Evolutionary conservation across 1,139 yeast genomes (phyloP).

Genomic region (Blastobotrys buckinghamii): DNA sequence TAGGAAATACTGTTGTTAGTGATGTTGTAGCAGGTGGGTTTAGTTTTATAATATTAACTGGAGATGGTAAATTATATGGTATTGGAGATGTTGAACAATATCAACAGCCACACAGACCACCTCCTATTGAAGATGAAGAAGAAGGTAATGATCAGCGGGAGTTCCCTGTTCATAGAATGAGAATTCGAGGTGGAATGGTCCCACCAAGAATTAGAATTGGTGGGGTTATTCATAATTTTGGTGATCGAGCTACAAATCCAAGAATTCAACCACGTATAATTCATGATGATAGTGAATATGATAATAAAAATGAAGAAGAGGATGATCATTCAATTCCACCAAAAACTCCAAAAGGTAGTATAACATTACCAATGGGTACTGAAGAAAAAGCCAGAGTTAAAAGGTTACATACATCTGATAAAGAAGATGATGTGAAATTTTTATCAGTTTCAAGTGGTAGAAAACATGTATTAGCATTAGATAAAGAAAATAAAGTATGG

Average conservation of each 20-base stretch:
- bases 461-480: slow-evolving; percentile 59
- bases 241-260: not conserved
- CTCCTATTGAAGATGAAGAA: slow-evolving; percentile 1
- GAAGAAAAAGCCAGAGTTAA: slow-evolving; percentile 11
- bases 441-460: slow-evolving; percentile 59
- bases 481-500: slow-evolving; percentile 46
- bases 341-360: slow-evolving; percentile 9
- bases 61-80: slow-evolving; percentile 23
- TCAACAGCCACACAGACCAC: not conserved
- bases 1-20: slow-evolving; percentile 39
- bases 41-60: slow-evolving; percentile 50
- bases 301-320: not conserved
- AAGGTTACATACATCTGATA: slow-evolving; percentile 9
- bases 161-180: not conserved
- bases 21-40: slow-evolving; percentile 65
- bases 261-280: slow-evolving; percentile 2
- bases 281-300: not conserved
- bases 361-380: slow-evolving; percentile 11
- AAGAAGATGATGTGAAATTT: slow-evolving; percentile 31
- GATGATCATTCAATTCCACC: slow-evolving; percentile 5
- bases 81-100: slow-evolving; percentile 21
- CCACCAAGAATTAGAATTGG: slow-evolving; percentile 13
- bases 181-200: not conserved
- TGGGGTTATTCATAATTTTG: slow-evolving; percentile 13
- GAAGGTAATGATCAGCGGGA: slow-evolving; percentile 5